These are phyloP conservation scores for Sporisorium reilianum DNA, from an alignment of 1,284 basidiomycete species.

Conservation along the genomic window DNA sequence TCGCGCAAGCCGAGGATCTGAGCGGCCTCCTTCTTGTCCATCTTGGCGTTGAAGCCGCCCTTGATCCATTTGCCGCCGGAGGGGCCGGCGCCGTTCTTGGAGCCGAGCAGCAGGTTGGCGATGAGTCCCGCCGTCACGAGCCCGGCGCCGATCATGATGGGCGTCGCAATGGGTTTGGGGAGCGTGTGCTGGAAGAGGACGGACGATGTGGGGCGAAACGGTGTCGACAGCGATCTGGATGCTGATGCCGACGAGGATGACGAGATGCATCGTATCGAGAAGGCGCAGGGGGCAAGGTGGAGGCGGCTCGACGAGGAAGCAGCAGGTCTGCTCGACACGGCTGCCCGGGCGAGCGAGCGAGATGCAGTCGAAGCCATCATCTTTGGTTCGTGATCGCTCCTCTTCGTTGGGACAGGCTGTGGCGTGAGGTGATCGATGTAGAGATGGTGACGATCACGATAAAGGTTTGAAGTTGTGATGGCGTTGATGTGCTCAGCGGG, in stretches of 20 bases:
- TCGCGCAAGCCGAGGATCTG: conserved; percentile 83
- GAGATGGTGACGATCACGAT: not conserved
- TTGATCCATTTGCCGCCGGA: conserved; percentile 87
- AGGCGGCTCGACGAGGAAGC: conserved; percentile 5
- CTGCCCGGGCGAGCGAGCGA: conserved; percentile 19
- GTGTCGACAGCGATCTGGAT: conserved; percentile 40
- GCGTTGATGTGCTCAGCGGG: conserved; percentile 6
- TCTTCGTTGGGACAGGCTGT: not conserved
- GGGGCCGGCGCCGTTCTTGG: conserved; percentile 68
- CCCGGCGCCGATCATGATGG: conserved; percentile 59
- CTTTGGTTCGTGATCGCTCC: not conserved
- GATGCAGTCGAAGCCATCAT: conserved; percentile 18
- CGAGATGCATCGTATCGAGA: conserved; percentile 9
- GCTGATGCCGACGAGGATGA: conserved; percentile 11
- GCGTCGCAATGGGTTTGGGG: conserved; percentile 51
- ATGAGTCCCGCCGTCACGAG: conserved; percentile 62
- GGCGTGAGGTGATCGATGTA: not conserved
- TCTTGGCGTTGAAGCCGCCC: conserved; percentile 94
- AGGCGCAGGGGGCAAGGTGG: not conserved
- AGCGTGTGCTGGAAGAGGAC: conserved; percentile 46
- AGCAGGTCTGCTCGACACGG: not conserved
- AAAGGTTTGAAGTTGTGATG: not conserved
- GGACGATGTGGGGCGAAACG: conserved; percentile 44
- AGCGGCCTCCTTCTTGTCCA: conserved; percentile 94
- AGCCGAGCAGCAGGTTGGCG: conserved; percentile 54